Percentiles rank a stretch among this genome's conserved stretches.
phyloP scores from a whole-genome alignment of 345 rosid species.

The Gossypium turneri region DNA sequence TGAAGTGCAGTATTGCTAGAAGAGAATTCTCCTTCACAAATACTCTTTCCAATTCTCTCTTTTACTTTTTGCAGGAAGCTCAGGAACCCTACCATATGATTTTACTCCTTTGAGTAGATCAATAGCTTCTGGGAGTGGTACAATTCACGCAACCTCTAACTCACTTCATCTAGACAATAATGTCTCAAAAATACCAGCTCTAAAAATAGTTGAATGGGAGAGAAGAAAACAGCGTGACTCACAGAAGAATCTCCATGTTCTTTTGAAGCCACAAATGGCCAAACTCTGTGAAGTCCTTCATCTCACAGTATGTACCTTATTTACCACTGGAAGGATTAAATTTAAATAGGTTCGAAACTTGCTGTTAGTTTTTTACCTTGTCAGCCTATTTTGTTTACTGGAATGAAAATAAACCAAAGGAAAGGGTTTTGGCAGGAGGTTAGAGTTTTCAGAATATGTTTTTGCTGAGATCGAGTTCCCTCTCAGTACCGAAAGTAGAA shows the following conservation, averaged over 20 bases:
- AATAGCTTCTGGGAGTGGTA: slow-evolving; percentile 16
- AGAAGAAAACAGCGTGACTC: slow-evolving; percentile 39
- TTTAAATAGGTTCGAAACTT: background rate
- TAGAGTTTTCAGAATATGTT: background rate
- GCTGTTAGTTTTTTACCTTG: background rate
- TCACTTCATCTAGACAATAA: slow-evolving; percentile 20
- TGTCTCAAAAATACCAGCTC: slow-evolving; percentile 31
- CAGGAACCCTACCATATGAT: slow-evolving; percentile 26
- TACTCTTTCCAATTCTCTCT: slow-evolving; percentile 5
- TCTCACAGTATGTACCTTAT: slow-evolving; percentile 50
- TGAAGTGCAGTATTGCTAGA: background rate
- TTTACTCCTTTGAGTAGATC: slow-evolving; percentile 24
- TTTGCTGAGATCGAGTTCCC: background rate
- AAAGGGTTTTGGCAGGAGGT: background rate
- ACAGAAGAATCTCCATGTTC: slow-evolving; percentile 57
- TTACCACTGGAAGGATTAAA: slow-evolving; percentile 20
- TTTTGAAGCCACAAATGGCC: slow-evolving; percentile 55
- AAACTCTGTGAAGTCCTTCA: slow-evolving; percentile 60
- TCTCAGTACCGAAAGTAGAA: background rate
- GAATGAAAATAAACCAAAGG: background rate
- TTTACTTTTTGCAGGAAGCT: slow-evolving; percentile 42
- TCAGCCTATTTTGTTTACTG: background rate
- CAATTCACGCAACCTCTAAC: slow-evolving; percentile 17
- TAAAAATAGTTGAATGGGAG: slow-evolving; percentile 30
- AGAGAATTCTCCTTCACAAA: background rate